A percentile compares a stretch with the other conserved stretches of the same genome.
phyloP scores from a whole-genome alignment of 169 alveolate species.

The Fabrea salina region DNA sequence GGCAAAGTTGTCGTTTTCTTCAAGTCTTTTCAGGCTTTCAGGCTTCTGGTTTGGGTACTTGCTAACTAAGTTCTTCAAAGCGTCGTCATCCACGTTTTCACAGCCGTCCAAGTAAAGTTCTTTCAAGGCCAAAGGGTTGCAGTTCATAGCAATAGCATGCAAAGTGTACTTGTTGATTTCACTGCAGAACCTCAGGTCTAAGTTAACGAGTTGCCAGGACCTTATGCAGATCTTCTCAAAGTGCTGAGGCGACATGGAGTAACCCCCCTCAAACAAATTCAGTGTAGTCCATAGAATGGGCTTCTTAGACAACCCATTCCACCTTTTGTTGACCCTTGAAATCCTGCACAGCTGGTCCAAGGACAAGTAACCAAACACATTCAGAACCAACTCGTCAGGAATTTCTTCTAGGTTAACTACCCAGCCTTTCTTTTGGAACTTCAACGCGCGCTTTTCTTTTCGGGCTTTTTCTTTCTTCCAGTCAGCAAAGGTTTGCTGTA shows the following conservation, averaged over 20 bases:
- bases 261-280: background rate
- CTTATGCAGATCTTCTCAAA: background rate
- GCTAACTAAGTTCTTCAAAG: slow-evolving; percentile 12
- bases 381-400: background rate
- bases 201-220: slow-evolving; percentile 7
- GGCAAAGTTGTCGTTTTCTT: no score
- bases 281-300: slow-evolving; percentile 18
- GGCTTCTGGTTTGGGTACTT: slow-evolving; percentile 17
- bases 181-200: slow-evolving; percentile 37
- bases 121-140: slow-evolving; percentile 34
- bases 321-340: background rate
- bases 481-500: slow-evolving; percentile 23
- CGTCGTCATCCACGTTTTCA: slow-evolving; percentile 42
- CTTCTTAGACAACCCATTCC: background rate
- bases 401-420: background rate
- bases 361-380: background rate
- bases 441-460: no score
- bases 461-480: background rate
- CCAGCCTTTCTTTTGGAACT: background rate
- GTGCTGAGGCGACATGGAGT: background rate
- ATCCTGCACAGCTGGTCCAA: background rate
- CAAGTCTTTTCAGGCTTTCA: no score
- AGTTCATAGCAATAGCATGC: slow-evolving; percentile 22
- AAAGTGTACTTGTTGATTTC: background rate
- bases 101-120: slow-evolving; percentile 53